These are phyloP conservation scores for Eucalyptus regnans DNA, from an alignment of 345 rosid species.

Conservation along the genomic window DNA sequence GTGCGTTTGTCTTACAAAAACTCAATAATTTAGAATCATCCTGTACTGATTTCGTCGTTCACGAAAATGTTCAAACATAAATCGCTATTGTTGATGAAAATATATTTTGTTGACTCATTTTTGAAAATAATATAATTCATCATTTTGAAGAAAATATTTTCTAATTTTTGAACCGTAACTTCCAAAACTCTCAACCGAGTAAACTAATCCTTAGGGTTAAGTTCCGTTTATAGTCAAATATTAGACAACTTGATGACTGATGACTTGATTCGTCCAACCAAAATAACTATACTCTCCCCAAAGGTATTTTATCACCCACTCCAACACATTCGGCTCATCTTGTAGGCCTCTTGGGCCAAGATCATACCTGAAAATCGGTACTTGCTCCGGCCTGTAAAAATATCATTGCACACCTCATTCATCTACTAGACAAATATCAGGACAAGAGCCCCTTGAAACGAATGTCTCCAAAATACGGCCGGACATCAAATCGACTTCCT, in stretches of 20 bases:
- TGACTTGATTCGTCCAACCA: background rate
- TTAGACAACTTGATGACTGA: background rate
- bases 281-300: background rate
- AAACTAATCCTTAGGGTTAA: background rate
- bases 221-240: background rate
- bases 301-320: background rate
- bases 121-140: background rate
- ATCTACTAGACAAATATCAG: background rate
- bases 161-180: background rate
- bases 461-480: background rate
- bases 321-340: background rate
- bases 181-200: background rate
- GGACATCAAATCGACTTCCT: background rate
- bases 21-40: background rate
- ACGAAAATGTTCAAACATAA: background rate
- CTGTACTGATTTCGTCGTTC: background rate
- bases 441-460: background rate
- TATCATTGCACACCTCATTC: background rate
- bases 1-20: background rate
- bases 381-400: background rate
- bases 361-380: background rate
- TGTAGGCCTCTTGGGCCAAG: background rate
- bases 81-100: background rate
- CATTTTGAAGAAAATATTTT: background rate
- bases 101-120: background rate